These are phyloP conservation scores for Nicotiana paniculata DNA, from an alignment of 257 asterid species.

Conservation along the genomic window DNA sequence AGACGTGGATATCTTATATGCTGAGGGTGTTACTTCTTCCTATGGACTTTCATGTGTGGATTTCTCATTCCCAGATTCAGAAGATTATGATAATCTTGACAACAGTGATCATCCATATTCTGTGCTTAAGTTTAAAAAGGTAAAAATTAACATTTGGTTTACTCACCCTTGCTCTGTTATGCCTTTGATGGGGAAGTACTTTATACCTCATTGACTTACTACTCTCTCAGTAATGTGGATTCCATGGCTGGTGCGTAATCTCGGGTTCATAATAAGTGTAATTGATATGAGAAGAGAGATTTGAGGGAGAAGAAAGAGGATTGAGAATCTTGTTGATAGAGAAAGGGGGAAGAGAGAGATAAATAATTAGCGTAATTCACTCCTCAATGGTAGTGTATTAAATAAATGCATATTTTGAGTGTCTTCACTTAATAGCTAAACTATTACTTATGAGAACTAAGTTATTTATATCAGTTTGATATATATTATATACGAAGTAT, in stretches of 20 bases:
- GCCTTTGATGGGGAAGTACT: not conserved
- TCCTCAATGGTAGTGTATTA: no score
- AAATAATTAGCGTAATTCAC: no score
- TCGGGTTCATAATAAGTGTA: not conserved
- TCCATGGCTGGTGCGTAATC: not conserved
- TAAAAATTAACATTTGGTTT: not conserved
- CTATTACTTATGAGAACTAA: no score
- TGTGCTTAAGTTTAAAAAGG: constrained; percentile 46
- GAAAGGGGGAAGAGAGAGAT: no score
- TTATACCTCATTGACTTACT: not conserved
- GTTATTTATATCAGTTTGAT: no score
- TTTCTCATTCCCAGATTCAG: constrained; percentile 69
- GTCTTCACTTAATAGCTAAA: no score
- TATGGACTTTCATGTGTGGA: constrained; percentile 85
- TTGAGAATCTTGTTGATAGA: no score
- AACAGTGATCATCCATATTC: constrained; percentile 60
- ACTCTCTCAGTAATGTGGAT: not conserved
- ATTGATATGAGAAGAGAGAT: not conserved
- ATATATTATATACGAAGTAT: no score
- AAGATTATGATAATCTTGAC: constrained; percentile 44
- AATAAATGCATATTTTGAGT: no score
- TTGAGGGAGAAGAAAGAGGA: no score
- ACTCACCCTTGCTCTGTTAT: not conserved
- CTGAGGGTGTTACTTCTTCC: constrained; percentile 86
- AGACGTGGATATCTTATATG: constrained; percentile 79